Evolutionary conservation across 164 flowering plant species (phyloP).

Genomic region (Warburgia ugandensis): DNA sequence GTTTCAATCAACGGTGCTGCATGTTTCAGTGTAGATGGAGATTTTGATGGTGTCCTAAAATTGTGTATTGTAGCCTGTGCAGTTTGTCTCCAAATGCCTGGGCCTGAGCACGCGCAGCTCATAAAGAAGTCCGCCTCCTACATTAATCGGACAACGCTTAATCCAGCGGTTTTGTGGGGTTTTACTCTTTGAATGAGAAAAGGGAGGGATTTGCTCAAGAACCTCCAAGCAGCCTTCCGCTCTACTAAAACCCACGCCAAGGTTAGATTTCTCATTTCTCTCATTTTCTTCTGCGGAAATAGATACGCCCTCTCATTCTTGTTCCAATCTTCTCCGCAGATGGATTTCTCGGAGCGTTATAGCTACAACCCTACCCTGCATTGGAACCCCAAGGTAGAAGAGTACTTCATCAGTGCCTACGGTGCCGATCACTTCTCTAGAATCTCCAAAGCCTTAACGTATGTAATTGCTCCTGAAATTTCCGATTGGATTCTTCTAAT

Average conservation of each 20-base stretch:
- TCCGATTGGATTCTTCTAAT: no score
- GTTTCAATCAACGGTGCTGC: no score
- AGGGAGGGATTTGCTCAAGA: slow-evolving; percentile 11
- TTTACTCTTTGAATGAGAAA: slow-evolving; percentile 16
- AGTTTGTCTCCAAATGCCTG: no score
- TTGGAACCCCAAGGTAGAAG: slow-evolving; percentile 74
- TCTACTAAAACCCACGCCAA: not conserved
- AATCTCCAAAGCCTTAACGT: slow-evolving; percentile 78
- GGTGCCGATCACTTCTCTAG: slow-evolving; percentile 62
- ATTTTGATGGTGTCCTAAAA: no score
- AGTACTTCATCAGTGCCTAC: slow-evolving; percentile 70
- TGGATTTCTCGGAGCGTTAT: slow-evolving; percentile 40
- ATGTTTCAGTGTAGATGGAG: no score
- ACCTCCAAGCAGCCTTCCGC: slow-evolving; percentile 1
- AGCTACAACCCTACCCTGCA: slow-evolving; percentile 48
- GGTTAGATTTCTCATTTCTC: no score
- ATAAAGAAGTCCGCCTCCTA: no score
- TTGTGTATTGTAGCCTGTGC: no score
- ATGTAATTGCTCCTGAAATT: slow-evolving; percentile 4
- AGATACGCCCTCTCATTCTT: not conserved
- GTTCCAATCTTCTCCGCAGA: not conserved
- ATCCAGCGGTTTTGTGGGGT: no score
- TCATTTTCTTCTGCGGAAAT: not conserved
- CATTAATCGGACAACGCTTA: no score
- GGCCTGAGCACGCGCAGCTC: no score